Percentiles rank a stretch among this genome's conserved stretches.
Evolutionary conservation across 257 asterid species (phyloP).

Genomic region (Haberlea rhodopensis): DNA sequence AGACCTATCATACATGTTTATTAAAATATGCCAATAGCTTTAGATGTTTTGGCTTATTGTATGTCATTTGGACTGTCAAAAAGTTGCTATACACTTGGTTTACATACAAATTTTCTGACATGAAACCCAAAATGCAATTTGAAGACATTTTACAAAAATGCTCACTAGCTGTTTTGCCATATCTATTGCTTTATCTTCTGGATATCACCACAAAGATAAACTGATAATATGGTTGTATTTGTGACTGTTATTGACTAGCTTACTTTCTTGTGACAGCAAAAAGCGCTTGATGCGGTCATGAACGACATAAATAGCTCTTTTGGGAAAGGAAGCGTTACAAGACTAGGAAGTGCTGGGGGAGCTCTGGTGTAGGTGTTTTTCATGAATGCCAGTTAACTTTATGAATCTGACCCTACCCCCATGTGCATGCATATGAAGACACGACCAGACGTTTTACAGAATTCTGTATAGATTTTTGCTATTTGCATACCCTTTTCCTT

Average conservation of each 20-base stretch:
- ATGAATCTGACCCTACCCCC: background rate
- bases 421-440: slow-evolving; percentile 3
- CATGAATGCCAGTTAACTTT: slow-evolving; percentile 13
- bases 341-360: slow-evolving; percentile 97
- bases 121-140: too few relatives aligned
- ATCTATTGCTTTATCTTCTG: background rate
- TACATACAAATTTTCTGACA: too few relatives aligned
- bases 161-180: too few relatives aligned
- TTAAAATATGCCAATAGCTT: too few relatives aligned
- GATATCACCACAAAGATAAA: background rate
- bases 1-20: too few relatives aligned
- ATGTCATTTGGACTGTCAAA: too few relatives aligned
- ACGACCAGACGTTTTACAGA: background rate
- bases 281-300: slow-evolving; percentile 95
- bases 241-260: slow-evolving; percentile 19
- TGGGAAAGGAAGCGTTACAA: slow-evolving; percentile 97
- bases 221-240: background rate
- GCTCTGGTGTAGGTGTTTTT: slow-evolving; percentile 80
- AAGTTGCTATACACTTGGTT: too few relatives aligned
- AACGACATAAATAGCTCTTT: slow-evolving; percentile 88
- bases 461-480: background rate
- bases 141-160: too few relatives aligned
- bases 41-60: too few relatives aligned
- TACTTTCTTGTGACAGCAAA: slow-evolving; percentile 53
- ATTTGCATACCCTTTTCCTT: slow-evolving; percentile 14